Evolutionary conservation across 441 rosid species (phyloP), one percentile per base, ranked within the genome.

Genomic region (Syzygium syzygioides): DNA sequence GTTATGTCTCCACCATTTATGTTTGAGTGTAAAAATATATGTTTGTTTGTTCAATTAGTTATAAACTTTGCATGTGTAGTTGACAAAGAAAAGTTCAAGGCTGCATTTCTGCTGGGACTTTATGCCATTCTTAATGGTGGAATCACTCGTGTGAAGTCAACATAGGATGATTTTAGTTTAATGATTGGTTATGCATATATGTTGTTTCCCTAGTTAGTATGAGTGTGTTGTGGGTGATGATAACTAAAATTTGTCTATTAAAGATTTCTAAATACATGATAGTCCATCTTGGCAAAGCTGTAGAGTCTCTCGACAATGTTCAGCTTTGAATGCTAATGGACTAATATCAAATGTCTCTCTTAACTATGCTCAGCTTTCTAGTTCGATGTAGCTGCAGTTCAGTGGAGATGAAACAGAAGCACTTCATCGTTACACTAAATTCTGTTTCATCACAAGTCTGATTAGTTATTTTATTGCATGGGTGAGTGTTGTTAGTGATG

Each of bases 211-310:
- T 76, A 20, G 45, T 19, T 13, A 71, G 48, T 34, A 34, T 71
- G 28, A 68, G 83, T 71, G 83, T 71, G 50, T 76, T 37, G 18
- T 41, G 83, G 83, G 83, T 37, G 52, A 23, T 41, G 83, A 37
- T 76, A 41, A 23, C 83, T 20, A 23, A 41, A 76, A 23, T 76
- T 23, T 76, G n/a, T 45, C 50, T 37, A 25, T 76, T 11, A 76
- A 76, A 52, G 41, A 20, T 52, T 23, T 76, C 83, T 23, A 71
- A 8, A 17, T 4, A 7, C 52, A 87, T 23, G 54, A 32, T 7
- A 88, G 92, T 90, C 93, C 90, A 93, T 94, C 93, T 93, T 93
- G 92, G 91, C 91, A 85, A 89, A 91, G 93, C 86, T 88, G 83
- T 88, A 54, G 53, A 83, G 60, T 85, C 91, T 66, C 57, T 56